These are phyloP conservation scores for Mucuna pruriens DNA, from an alignment of 306 rosid genomes.

Conservation along the genomic window DNA sequence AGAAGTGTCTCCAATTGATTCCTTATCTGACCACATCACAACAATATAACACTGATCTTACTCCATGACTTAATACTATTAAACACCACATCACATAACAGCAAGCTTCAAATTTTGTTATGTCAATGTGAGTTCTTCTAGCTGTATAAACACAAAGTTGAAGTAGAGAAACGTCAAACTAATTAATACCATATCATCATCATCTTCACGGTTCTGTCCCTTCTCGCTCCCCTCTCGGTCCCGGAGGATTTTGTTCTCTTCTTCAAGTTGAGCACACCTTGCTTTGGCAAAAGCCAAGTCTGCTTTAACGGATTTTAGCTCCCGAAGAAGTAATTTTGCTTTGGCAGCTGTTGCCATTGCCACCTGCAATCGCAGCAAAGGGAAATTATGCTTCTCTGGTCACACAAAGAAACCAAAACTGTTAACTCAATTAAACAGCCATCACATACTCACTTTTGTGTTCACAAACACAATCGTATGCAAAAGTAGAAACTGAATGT, in stretches of 20 bases:
- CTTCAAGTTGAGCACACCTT: conserved; percentile 93
- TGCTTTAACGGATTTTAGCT: conserved; percentile 93
- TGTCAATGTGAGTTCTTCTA: conserved; percentile 9
- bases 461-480: not conserved
- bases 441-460: not conserved
- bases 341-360: conserved; percentile 99
- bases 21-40: conserved; percentile 66
- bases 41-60: not conserved
- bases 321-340: conserved; percentile 92
- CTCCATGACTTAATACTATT: not conserved
- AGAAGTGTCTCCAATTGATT: conserved; percentile 91
- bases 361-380: conserved; percentile 59
- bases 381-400: conserved; percentile 36
- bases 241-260: conserved; percentile 83
- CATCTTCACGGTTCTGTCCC: conserved; percentile 79
- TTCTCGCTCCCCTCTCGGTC: conserved; percentile 82
- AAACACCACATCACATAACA: not conserved
- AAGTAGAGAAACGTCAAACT: not conserved
- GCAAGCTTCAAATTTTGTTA: conserved; percentile 9
- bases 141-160: not conserved
- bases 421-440: not conserved
- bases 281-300: conserved; percentile 92
- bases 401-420: conserved; percentile 1
- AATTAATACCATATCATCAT: conserved; percentile 83
- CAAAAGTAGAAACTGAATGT: not conserved